A percentile compares a stretch with the other conserved stretches of the same genome.
Conservation (phyloP, 306 rosid genomes). For the Prunus mongolica region DNA sequence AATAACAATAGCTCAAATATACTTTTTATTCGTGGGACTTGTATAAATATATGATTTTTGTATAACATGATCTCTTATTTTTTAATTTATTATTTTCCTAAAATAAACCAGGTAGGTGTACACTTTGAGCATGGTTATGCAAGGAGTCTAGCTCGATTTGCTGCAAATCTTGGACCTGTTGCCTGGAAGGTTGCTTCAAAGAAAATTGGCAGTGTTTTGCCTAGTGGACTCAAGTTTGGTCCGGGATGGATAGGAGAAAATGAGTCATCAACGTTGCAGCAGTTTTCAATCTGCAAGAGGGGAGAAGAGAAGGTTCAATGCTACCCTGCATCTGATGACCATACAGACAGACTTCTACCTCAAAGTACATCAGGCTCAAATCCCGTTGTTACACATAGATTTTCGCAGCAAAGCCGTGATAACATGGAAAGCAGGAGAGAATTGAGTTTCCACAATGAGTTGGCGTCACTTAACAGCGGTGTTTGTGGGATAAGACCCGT, state of each 20-base stretch:
- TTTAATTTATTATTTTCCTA: neutral
- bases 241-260: slow-evolving; percentile 61
- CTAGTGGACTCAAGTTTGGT: slow-evolving; percentile 57
- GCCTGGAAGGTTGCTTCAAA: slow-evolving; percentile 79
- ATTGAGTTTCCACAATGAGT: slow-evolving; percentile 38
- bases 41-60: neutral
- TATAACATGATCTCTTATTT: neutral
- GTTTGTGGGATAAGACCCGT: slow-evolving; percentile 29
- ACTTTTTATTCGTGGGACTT: neutral
- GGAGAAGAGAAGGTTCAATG: slow-evolving; percentile 36
- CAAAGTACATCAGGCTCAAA: slow-evolving; percentile 33
- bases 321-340: slow-evolving; percentile 28
- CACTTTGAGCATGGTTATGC: slow-evolving; percentile 67
- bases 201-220: slow-evolving; percentile 61
- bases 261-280: slow-evolving; percentile 33
- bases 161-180: slow-evolving; percentile 78
- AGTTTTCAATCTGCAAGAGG: slow-evolving; percentile 25
- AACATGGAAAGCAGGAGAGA: slow-evolving; percentile 31
- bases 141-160: slow-evolving; percentile 79
- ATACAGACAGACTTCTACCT: slow-evolving; percentile 33
- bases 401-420: slow-evolving; percentile 42
- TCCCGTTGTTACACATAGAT: slow-evolving; percentile 30
- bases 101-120: slow-evolving; percentile 63
- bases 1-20: neutral
- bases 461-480: slow-evolving; percentile 29